Evolutionary conservation across 2,329 filamentous ascomycete species (phyloP).

Genomic region (Polychaeton citri): DNA sequence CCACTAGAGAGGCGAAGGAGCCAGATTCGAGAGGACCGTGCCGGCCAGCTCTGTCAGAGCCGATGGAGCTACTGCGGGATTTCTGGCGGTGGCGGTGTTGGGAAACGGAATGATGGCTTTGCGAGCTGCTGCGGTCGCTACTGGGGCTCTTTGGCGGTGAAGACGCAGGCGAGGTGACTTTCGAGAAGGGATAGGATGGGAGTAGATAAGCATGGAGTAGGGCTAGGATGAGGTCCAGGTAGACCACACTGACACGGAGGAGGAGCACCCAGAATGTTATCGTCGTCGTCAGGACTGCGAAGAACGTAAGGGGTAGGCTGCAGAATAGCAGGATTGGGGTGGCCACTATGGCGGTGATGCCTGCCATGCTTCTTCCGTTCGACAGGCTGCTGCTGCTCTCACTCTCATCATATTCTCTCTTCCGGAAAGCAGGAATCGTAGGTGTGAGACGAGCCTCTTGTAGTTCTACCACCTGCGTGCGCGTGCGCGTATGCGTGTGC

Average conservation of each 20-base stretch:
- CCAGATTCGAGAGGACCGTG: conserved; percentile 14
- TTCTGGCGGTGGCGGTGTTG: conserved; percentile 3
- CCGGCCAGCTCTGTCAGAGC: conserved; percentile 7
- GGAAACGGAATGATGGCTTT: not conserved
- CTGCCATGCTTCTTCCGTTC: not conserved
- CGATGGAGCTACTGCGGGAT: conserved; percentile 1
- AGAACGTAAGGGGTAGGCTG: conserved; percentile 25
- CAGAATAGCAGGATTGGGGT: conserved; percentile 24
- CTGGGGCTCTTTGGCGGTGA: not conserved
- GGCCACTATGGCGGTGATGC: not conserved
- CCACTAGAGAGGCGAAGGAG: conserved; percentile 22
- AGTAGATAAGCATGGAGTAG: conserved; percentile 25
- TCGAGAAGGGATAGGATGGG: conserved; percentile 4
- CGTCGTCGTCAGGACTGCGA: conserved; percentile 25
- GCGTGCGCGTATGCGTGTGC: no score
- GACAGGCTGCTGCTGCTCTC: no score
- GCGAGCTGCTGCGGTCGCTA: not conserved
- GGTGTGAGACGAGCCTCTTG: no score
- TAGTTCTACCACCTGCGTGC: no score
- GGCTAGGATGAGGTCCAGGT: conserved; percentile 28
- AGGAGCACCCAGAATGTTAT: conserved; percentile 25
- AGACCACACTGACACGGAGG: conserved; percentile 27
- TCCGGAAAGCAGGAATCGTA: no score
- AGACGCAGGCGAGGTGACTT: conserved; percentile 1
- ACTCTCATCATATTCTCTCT: no score